Conservation (phyloP, 768 basidiomycete species). For the Kwoniella bestiolae region DNA sequence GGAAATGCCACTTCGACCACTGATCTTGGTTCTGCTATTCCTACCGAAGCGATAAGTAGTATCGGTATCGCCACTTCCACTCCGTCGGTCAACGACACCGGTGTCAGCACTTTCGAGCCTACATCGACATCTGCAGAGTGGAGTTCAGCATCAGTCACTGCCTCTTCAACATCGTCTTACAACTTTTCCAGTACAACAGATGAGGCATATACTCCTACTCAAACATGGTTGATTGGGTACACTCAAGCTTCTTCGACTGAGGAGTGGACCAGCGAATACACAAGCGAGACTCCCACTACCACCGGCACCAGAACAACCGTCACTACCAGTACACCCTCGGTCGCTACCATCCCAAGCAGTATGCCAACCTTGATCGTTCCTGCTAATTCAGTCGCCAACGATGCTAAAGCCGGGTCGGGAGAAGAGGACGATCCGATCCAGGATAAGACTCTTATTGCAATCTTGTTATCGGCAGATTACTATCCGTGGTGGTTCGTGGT, state of each 20-base stretch:
- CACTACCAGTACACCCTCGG: constrained; percentile 38
- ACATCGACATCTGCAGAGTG: constrained; percentile 19
- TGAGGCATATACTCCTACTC: constrained; percentile 42
- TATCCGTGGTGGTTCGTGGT: constrained; percentile 58
- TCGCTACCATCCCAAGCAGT: constrained; percentile 52
- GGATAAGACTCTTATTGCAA: constrained; percentile 47
- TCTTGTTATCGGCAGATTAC: constrained; percentile 47
- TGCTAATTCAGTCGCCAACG: constrained; percentile 47
- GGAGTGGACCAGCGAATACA: constrained; percentile 9
- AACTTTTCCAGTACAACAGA: constrained; percentile 18
- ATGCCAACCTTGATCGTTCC: constrained; percentile 56
- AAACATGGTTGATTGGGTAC: constrained; percentile 47
- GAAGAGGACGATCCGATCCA: constrained; percentile 38
- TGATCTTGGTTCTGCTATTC: constrained; percentile 4
- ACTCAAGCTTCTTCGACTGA: constrained; percentile 19
- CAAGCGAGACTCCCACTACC: constrained; percentile 10
- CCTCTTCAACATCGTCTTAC: constrained; percentile 12
- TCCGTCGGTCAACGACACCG: constrained; percentile 28
- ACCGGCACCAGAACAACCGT: constrained; percentile 20
- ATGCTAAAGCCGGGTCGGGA: constrained; percentile 39
- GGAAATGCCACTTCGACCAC: background rate
- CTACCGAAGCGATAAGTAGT: constrained; percentile 10
- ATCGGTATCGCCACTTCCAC: constrained; percentile 24
- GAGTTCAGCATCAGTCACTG: constrained; percentile 9
- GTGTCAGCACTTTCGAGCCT: constrained; percentile 26